Conservation (phyloP, 176 grass and related monocot species). For the Pontederia paniculata region DNA sequence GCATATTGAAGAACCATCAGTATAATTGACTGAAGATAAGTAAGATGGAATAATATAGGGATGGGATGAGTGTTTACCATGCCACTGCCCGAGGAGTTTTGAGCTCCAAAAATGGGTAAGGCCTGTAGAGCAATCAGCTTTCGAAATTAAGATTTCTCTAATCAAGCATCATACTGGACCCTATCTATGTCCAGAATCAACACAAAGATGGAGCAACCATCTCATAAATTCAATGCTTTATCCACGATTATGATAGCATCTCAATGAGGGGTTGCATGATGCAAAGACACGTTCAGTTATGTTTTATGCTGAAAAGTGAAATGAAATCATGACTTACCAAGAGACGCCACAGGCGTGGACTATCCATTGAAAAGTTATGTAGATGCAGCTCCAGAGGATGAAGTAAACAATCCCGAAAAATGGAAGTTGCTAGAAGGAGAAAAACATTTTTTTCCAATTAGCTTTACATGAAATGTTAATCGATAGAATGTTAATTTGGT, state of each 20-base stretch:
- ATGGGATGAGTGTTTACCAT: no score
- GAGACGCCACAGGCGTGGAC: conserved; percentile 56
- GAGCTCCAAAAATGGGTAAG: conserved; percentile 84
- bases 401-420: conserved; percentile 82
- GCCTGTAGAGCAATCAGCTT: conserved; percentile 44
- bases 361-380: conserved; percentile 80
- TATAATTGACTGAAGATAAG: no score
- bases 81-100: conserved; percentile 32
- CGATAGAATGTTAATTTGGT: not conserved
- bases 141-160: not conserved
- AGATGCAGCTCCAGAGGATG: conserved; percentile 71
- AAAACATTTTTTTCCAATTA: conserved; percentile 8
- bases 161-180: not conserved
- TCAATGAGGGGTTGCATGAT: not conserved
- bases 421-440: conserved; percentile 62
- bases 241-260: no score
- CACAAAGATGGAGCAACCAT: not conserved
- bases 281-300: not conserved
- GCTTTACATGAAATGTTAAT: conserved; percentile 4
- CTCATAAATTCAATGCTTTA: no score
- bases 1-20: no score
- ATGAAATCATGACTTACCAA: conserved; percentile 27
- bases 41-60: no score
- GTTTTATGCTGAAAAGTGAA: not conserved
- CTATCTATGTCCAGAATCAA: not conserved